Base-by-base conservation (phyloP, 352 stramenopile species). In the Phytophthora pini region DNA sequence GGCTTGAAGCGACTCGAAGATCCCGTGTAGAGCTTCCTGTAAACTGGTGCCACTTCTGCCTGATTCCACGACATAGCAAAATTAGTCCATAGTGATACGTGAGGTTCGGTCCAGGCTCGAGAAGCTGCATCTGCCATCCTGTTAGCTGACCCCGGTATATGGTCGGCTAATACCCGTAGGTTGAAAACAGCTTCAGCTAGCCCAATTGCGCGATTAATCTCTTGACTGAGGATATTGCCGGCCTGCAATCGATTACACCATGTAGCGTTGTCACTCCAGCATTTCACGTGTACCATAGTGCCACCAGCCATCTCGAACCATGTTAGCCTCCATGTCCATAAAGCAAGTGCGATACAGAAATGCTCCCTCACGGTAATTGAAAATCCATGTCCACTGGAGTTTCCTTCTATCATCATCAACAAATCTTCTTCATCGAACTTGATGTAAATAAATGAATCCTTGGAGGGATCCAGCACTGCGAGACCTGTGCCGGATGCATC, bases 171-270 rank as follows among this genome's bases (percentile, higher is more conserved):
- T 0, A 79, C 31, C 1, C 64, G 29, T 4, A 77, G 54, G 0
- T 65, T 65, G 40, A 74, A 64, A 0, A 57, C 27, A 0, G 50
- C 61, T 41, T 76, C 70, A 0, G 39, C 52, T 1, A 76, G 29
- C 3, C 74, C 64, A 22, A 82, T 75, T 0, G 20, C n/a, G 1
- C 72, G 26, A 27, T 84, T 83, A 20, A 83, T 65, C 59, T 80
- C 71, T 67, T 80, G 75, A 38, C 51, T 69, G 0, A 56, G n/a
- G n/a, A n/a, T 1, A 38, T 77, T 70, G 0, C 34, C 32, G 2
- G 54, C 55, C 5, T 59, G 29, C 0, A 76, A 17, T 6, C 48
- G 49, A 36, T 74, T 83, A 10, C 49, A 64, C 52, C 48, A 69
- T 0, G 50, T 34, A 0, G 20, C 27, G 32, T 82, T 82, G 32